Evolutionary conservation across 768 basidiomycete genomes (phyloP).

Genomic region (Lentinus brumalis): DNA sequence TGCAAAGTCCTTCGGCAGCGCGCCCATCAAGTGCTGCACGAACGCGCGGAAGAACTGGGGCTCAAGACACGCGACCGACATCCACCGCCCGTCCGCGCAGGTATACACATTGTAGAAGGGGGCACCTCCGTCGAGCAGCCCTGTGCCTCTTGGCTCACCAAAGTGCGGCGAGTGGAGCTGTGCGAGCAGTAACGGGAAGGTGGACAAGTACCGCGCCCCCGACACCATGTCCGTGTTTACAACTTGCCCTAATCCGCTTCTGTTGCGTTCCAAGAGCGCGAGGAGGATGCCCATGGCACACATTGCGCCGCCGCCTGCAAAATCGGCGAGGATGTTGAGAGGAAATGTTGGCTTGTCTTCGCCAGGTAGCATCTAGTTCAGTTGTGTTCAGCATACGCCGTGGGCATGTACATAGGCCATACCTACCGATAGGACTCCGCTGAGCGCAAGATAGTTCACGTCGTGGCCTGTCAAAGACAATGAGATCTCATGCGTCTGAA

Average conservation of each 20-base stretch:
- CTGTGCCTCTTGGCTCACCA: constrained; percentile 4
- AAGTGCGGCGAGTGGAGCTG: constrained; percentile 4
- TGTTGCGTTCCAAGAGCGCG: constrained; percentile 67
- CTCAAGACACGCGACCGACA: constrained; percentile 78
- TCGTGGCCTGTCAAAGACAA: constrained; percentile 61
- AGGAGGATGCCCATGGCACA: constrained; percentile 75
- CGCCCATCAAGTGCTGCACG: constrained; percentile 52
- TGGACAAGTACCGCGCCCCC: constrained; percentile 75
- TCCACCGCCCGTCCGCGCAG: constrained; percentile 72
- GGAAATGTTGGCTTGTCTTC: constrained; percentile 70
- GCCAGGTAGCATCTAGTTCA: constrained; percentile 66
- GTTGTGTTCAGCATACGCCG: background rate
- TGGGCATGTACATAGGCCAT: background rate
- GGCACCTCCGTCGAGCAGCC: constrained; percentile 68
- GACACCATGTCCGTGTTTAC: constrained; percentile 80
- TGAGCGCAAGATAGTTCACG: constrained; percentile 81
- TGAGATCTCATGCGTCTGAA: background rate
- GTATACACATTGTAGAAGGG: constrained; percentile 78
- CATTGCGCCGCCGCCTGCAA: constrained; percentile 78
- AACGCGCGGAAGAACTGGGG: constrained; percentile 71
- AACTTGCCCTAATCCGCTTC: constrained; percentile 71
- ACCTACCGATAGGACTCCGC: constrained; percentile 68
- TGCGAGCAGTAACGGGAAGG: constrained; percentile 53
- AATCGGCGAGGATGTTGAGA: constrained; percentile 77
- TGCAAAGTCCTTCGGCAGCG: constrained; percentile 48